phyloP scores from a whole-genome alignment of 2,329 filamentous ascomycete species.

The Hymenoscyphus infarciens region DNA sequence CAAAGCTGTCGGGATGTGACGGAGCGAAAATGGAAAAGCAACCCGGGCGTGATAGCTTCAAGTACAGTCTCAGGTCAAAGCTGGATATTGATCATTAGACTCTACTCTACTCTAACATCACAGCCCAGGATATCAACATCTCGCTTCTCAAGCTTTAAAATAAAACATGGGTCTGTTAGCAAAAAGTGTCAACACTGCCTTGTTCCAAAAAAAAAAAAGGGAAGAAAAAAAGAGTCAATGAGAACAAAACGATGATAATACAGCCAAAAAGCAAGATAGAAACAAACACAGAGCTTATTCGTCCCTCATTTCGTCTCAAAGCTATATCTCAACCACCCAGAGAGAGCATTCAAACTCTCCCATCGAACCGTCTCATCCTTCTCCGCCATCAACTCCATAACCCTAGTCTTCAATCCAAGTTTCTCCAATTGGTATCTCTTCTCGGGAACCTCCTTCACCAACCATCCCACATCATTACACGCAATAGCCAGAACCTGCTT shows the following conservation, averaged over 20 bases:
- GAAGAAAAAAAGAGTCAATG: not conserved
- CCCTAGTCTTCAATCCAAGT: constrained; percentile 62
- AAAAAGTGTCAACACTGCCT: not conserved
- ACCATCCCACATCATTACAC: constrained; percentile 67
- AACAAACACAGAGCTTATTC: not conserved
- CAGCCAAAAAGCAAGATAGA: not conserved
- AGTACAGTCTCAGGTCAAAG: too few relatives aligned
- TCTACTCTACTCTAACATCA: too few relatives aligned
- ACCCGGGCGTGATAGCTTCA: too few relatives aligned
- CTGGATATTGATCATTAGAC: too few relatives aligned
- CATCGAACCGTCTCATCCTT: constrained; percentile 67
- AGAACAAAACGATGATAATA: not conserved
- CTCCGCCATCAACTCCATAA: constrained; percentile 72
- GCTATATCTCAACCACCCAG: constrained; percentile 71
- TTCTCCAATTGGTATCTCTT: constrained; percentile 63
- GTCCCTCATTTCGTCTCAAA: constrained; percentile 45
- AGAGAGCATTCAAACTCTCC: constrained; percentile 70
- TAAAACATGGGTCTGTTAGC: not conserved
- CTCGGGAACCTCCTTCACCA: constrained; percentile 70
- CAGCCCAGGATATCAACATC: too few relatives aligned
- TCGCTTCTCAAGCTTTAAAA: not conserved
- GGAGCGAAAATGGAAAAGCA: too few relatives aligned
- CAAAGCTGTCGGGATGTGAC: too few relatives aligned
- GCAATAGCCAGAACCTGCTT: constrained; percentile 71
- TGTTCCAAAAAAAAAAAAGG: not conserved